Base-by-base conservation (phyloP, 139 green algal genomes). In the Picochlorum sp. region DNA sequence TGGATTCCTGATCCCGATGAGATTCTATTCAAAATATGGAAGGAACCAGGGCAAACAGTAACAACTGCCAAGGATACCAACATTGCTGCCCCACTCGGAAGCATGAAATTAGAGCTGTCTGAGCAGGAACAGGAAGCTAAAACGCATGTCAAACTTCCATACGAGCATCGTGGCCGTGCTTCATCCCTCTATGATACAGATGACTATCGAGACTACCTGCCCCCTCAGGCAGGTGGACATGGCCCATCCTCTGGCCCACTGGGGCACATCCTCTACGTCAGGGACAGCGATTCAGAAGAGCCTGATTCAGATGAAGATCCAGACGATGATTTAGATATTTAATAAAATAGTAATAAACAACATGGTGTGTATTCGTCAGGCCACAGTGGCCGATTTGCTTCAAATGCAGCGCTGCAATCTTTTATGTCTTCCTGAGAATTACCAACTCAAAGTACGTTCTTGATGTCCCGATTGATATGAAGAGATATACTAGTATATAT, bases 381-480 rank as follows among this genome's bases (percentile, higher is more conserved):
- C 92, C 4, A 94, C 75, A 3, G 70, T 96, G 9, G 79, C 92
- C 14, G 92, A 98, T 70, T 74, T 99, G 44, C 74, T 98, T 61
- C 82, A 88, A 45, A 99, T 99, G 90, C 94, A 99, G 81, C 73
- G 81, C 16, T 95, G 85, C 74, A 99, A 99, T 72, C 72, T 99
- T 61, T 73, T 96, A 20, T 99, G 90, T 62, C 66, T 99, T 44
- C 94, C 94, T 38, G 94, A 99, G 60, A 99, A 99, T 68, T 99
- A 98, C 49, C 89, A 96, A 49, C 80, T 98, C 8, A 98, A 98
- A 88, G 90, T 96, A 65, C 14, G 68, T 23, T 2, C 4, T 41
- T 45, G 20, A 28, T 57, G 24, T 28, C 24, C 24, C 2, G 24
- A 28, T 28, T 4, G 2, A 28, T 28, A 28, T 28, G 24, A 28